Percentiles rank a stretch among this genome's conserved stretches.
These are phyloP conservation scores for Mycena vitilis DNA, from an alignment of 768 basidiomycete species.

Conservation along the genomic window DNA sequence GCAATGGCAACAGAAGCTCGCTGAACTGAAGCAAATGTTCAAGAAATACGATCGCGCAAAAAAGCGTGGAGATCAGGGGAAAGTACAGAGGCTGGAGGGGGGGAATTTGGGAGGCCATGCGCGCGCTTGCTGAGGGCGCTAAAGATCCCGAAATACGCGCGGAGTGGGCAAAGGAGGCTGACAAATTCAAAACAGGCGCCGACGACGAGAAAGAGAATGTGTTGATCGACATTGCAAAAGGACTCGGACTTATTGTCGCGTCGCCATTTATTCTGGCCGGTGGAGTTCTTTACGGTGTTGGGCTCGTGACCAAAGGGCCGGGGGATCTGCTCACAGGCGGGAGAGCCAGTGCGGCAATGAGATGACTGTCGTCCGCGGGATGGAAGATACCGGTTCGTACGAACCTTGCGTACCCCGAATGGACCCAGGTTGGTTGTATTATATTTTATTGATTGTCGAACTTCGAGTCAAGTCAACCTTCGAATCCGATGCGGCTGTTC, in stretches of 20 bases:
- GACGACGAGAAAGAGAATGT: slow-evolving; percentile 12
- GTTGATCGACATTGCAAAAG: slow-evolving; percentile 25
- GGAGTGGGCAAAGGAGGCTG: slow-evolving; percentile 2
- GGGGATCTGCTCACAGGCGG: slow-evolving; percentile 22
- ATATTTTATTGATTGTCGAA: no score
- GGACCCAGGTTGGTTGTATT: no score
- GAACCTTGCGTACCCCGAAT: no score
- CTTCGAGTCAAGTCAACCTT: no score
- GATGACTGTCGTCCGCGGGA: neutral
- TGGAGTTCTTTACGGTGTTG: slow-evolving; percentile 21
- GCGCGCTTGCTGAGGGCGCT: neutral
- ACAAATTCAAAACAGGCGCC: slow-evolving; percentile 17
- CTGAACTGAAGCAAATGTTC: neutral
- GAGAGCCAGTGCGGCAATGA: neutral
- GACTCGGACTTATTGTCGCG: slow-evolving; percentile 19
- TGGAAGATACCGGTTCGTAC: no score
- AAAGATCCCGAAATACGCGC: neutral
- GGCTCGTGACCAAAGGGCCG: slow-evolving; percentile 10
- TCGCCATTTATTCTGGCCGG: slow-evolving; percentile 20
- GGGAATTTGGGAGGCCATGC: slow-evolving; percentile 9
- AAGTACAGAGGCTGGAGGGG: neutral
- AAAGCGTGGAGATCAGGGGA: neutral
- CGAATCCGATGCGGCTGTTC: no score
- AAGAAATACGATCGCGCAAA: neutral
- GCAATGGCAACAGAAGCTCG: neutral